Base-by-base conservation (phyloP, 768 basidiomycete species). In the Tricholoma sp. region DNA sequence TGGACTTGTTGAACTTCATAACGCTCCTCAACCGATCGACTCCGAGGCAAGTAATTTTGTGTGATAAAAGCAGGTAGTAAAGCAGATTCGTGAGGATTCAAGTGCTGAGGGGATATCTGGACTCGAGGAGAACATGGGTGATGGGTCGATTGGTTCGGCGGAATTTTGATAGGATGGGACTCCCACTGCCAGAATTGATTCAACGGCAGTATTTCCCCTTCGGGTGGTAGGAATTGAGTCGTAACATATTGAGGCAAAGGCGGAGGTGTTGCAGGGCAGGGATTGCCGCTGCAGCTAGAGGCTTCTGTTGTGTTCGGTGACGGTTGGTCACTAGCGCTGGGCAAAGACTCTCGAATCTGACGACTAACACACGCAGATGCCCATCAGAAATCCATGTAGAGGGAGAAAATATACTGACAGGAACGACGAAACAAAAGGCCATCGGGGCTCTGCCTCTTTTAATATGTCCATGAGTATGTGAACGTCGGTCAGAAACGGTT, bases 381-480 rank as follows among this genome's bases (percentile, higher is more conserved):
- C 14, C 5, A 6, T 50, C 27, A 50, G 47, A 50, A n/a, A 50
- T 51, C 35, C 3, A 11, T n/a, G 10, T 5, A 10, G 43, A 41
- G 46, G 34, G 27, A 57, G n/a, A 27, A 47, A 53, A 24, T 24
- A 16, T 8, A 66, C 76, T 63, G 52, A 79, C 78, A 78, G 49
- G 21, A 72, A 61, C 4, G 59, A 54, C 1, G 58, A 52, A 14
- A 63, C 64, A 62, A 64, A 67, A n/a, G 76, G 59, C 79, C 79
- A 76, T 27, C 71, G 67, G 14, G 52, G 59, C 52, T 67, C 57
- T 1, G 64, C 63, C 56, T 59, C 65, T 67, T 81, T 73, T 24
- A 86, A 71, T 7, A 75, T 70, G 4, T 70, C 64, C 41, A 83
- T 66, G 43, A 83, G 74, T n/a, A 71, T 67, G 16, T 71, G 67